Percentiles rank a stretch among this genome's conserved stretches.
Evolutionary conservation across 129 eudicot species (phyloP).

Genomic region (Helianthus tuberosus): DNA sequence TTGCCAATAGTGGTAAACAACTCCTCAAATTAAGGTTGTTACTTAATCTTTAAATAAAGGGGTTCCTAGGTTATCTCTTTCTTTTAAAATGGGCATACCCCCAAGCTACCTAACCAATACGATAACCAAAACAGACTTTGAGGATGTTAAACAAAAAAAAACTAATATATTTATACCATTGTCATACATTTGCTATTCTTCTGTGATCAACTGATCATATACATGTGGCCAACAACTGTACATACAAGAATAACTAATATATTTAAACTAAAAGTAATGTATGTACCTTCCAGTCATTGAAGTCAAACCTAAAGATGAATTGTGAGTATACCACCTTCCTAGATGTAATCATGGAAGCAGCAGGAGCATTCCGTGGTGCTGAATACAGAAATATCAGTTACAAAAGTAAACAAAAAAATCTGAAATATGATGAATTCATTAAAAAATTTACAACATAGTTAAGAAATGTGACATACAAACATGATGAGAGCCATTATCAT

Average conservation of each 20-base stretch:
- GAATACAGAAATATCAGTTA: constrained; percentile 27
- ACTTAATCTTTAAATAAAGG: too few species aligned
- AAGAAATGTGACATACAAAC: constrained; percentile 46
- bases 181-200: not conserved
- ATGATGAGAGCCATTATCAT: constrained; percentile 49
- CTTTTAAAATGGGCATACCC: too few species aligned
- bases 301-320: constrained; percentile 63
- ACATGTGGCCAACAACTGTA: not conserved
- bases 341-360: constrained; percentile 30
- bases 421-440: not conserved
- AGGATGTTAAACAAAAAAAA: too few species aligned
- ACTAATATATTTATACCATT: not conserved
- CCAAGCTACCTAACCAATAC: too few species aligned
- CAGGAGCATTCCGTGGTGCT: constrained; percentile 71
- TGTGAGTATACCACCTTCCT: constrained; percentile 50
- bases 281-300: constrained; percentile 70
- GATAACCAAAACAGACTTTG: too few species aligned
- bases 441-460: not conserved
- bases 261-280: not conserved
- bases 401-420: not conserved
- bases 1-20: too few species aligned
- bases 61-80: too few species aligned
- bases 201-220: not conserved
- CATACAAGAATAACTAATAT: not conserved
- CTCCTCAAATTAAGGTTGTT: too few species aligned